phyloP scores from a whole-genome alignment of 495 filamentous ascomycete species.

The Niebla homalea region DNA sequence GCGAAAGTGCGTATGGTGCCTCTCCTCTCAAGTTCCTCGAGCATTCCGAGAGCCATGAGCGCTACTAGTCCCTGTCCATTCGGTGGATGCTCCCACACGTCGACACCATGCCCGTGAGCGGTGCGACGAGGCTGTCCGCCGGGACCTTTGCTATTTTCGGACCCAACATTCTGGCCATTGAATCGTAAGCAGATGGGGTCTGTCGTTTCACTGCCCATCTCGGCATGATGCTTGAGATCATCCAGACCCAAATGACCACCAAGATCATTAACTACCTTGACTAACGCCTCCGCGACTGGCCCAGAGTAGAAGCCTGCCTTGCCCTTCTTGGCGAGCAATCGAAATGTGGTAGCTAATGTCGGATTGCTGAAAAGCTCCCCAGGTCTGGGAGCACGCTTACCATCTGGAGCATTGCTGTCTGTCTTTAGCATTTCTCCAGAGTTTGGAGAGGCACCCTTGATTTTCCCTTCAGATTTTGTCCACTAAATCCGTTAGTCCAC shows the following conservation, averaged over 20 bases:
- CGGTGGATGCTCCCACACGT: constrained; percentile 95
- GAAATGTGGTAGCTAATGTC: constrained; percentile 68
- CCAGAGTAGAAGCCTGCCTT: constrained; percentile 89
- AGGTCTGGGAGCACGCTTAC: constrained; percentile 53
- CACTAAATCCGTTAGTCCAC: constrained; percentile 41
- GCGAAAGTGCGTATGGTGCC: constrained; percentile 59
- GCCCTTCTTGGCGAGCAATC: constrained; percentile 61
- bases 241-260: constrained; percentile 70
- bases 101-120: constrained; percentile 41
- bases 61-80: constrained; percentile 96
- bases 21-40: constrained; percentile 66
- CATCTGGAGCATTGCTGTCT: constrained; percentile 49
- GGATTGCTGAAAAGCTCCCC: constrained; percentile 90
- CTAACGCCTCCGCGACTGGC: constrained; percentile 59
- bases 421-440: constrained; percentile 70
- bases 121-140: constrained; percentile 32
- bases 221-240: constrained; percentile 64
- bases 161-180: constrained; percentile 49
- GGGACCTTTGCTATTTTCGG: constrained; percentile 23
- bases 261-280: constrained; percentile 61
- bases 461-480: constrained; percentile 41
- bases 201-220: constrained; percentile 61
- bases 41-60: constrained; percentile 81
- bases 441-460: constrained; percentile 68
- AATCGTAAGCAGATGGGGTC: constrained; percentile 73